Conservation (phyloP, 345 rosid species). For the Balakata baccata region DNA sequence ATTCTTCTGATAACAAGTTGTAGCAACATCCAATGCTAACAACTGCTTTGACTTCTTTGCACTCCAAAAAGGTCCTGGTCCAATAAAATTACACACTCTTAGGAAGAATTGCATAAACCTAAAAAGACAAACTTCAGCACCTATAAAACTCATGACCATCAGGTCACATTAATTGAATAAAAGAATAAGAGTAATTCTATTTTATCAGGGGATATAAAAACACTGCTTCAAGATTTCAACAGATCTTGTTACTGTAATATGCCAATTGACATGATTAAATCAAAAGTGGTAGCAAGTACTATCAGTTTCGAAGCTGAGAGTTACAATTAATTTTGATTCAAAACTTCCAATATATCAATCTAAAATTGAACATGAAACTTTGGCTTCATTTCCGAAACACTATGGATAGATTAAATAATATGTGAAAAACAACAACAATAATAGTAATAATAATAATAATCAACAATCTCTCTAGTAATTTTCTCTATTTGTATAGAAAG, state of each 20-base stretch:
- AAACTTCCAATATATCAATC: not conserved
- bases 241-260: not conserved
- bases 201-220: not conserved
- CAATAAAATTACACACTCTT: slow-evolving; percentile 20
- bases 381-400: not conserved
- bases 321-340: not conserved
- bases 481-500: not conserved
- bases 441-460: not conserved
- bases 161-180: not conserved
- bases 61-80: slow-evolving; percentile 66
- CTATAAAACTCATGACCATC: not conserved
- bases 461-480: not conserved
- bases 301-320: not conserved
- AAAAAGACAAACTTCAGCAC: not conserved
- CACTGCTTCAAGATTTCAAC: not conserved
- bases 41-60: slow-evolving; percentile 67
- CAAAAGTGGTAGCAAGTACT: not conserved
- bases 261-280: not conserved
- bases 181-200: not conserved
- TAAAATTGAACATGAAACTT: not conserved
- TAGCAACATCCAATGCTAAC: slow-evolving; percentile 96
- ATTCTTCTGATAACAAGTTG: slow-evolving; percentile 75
- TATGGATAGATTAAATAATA: not conserved
- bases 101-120: not conserved
- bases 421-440: not conserved